Conservation (phyloP, 345 rosid species). For the Syzygium oleosum region DNA sequence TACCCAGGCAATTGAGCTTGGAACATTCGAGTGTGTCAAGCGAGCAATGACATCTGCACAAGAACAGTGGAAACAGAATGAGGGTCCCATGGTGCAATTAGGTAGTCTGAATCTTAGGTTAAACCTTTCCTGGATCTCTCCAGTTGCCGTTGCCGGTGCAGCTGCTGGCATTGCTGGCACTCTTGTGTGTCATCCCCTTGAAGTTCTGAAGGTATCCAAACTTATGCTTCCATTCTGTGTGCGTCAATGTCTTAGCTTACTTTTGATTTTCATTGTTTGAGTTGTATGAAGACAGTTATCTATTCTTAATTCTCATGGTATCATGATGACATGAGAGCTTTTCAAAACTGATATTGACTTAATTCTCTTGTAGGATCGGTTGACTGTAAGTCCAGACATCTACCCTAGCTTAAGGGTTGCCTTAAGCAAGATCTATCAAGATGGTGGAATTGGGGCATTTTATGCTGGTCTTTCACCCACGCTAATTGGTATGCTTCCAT, state of each 20-base stretch:
- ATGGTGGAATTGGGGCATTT: constrained; percentile 81
- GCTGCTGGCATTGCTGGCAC: constrained; percentile 92
- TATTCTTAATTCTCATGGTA: background rate
- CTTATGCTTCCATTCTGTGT: background rate
- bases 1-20: constrained; percentile 95
- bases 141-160: constrained; percentile 92
- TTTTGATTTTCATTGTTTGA: background rate
- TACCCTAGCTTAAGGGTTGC: constrained; percentile 80
- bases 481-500: constrained; percentile 93
- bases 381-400: constrained; percentile 80
- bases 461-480: constrained; percentile 86
- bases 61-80: constrained; percentile 50
- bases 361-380: constrained; percentile 59
- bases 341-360: background rate
- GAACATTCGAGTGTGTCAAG: constrained; percentile 84
- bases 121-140: constrained; percentile 81
- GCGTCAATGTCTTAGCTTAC: background rate
- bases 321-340: background rate
- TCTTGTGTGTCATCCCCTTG: constrained; percentile 95
- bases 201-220: constrained; percentile 79
- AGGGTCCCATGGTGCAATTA: constrained; percentile 45
- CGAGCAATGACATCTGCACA: constrained; percentile 72
- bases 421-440: constrained; percentile 61
- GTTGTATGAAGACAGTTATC: background rate
- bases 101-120: constrained; percentile 54